Evolutionary conservation across 2,329 filamentous ascomycete species (phyloP), one percentile per base, ranked within the genome.

Genomic region (Colletotrichum siamense): DNA sequence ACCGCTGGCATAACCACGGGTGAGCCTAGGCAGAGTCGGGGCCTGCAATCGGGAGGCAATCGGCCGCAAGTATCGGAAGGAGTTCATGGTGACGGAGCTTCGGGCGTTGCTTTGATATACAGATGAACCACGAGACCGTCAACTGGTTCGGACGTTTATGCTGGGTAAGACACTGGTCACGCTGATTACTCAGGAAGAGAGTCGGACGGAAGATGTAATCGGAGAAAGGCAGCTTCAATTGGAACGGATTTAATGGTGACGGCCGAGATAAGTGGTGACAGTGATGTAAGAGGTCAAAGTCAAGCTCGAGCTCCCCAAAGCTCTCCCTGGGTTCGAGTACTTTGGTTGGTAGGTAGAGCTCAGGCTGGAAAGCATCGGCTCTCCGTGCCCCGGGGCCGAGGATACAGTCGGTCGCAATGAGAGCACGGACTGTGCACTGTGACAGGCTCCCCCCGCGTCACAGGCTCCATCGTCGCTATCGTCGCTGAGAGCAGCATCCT

Each of bases 11-110:
- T 89, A 91, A 78, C 90, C 91, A 77, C 86, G 85, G 68, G 91
- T 89, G 65, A 92, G 83, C 69, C 89, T 88, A 62, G 92, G 92
- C 44, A 93, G 86, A 57, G 89, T 89, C 67, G 87, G 88, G 57
- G 89, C 85, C 81, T 90, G 90, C 81, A 94, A 90, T 78, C 89
- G 90, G 32, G 91, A 90, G 81, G 91, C 90, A 78, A 91, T 85
- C 62, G 94, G 90, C 83, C 91, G 89, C 81, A 94, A 84, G 79
- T 88, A 89, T 80, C 91, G 89, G 75, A 93, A 84, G 57, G 88
- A 82, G 81, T 90, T 91, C 89, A 90, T 90, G 69, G 70, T 82
- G 80, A 77, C 30, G 71, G 65, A 75, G 71, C 64, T 73, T 61
- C 28, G 32, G 44, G 32, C 13, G 57, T 52, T 36, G 57, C 68